Conservation (phyloP, 2,329 filamentous ascomycete genomes). For the Claviceps africana region DNA sequence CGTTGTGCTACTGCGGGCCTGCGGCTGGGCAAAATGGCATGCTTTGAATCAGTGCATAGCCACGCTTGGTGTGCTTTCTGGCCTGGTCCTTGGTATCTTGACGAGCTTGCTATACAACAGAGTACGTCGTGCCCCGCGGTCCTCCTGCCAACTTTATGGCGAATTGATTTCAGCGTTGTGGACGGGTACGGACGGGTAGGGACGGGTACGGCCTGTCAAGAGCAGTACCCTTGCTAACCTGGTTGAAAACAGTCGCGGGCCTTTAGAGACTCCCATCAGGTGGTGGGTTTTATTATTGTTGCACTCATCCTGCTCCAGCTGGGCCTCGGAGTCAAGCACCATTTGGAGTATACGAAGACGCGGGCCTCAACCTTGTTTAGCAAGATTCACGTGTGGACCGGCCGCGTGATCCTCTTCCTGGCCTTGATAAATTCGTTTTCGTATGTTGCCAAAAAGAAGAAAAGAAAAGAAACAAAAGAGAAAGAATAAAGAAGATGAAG, state of each 20-base stretch:
- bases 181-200: not conserved
- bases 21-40: constrained; percentile 40
- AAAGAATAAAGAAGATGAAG: not conserved
- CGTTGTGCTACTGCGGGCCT: constrained; percentile 36
- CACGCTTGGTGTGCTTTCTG: constrained; percentile 32
- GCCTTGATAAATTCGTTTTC: constrained; percentile 44
- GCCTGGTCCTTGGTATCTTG: constrained; percentile 37
- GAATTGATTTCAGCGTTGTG: not conserved
- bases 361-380: constrained; percentile 34
- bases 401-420: constrained; percentile 36
- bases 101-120: constrained; percentile 39
- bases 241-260: constrained; percentile 29
- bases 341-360: constrained; percentile 37
- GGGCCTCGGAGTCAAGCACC: constrained; percentile 40
- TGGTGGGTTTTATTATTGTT: constrained; percentile 42
- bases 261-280: constrained; percentile 41
- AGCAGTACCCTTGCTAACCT: not conserved
- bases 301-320: constrained; percentile 38
- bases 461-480: not conserved
- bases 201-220: not conserved
- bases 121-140: constrained; percentile 18
- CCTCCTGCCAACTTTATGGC: not conserved
- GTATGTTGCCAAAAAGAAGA: constrained; percentile 21
- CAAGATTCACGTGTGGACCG: constrained; percentile 43
- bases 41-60: constrained; percentile 38